A percentile compares a stretch with the other conserved stretches of the same genome.
Evolutionary conservation across 345 rosid genomes (phyloP).

Genomic region (Cochlearia excelsa): DNA sequence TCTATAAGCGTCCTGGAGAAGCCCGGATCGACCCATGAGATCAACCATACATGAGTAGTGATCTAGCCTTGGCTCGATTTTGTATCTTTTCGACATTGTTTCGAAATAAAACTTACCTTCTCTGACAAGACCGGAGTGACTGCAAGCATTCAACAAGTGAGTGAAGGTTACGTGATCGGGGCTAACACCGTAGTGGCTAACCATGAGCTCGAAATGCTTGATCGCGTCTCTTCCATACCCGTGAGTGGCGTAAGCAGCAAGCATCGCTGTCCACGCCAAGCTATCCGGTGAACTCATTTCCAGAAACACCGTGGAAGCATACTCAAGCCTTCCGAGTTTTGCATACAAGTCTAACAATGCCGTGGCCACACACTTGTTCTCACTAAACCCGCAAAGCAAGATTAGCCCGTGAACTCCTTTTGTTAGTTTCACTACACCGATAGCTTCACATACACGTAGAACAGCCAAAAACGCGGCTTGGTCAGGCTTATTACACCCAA

Average conservation of each 20-base stretch:
- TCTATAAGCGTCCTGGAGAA: constrained; percentile 48
- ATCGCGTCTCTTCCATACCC: constrained; percentile 63
- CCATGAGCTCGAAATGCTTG: constrained; percentile 53
- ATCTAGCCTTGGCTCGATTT: constrained; percentile 51
- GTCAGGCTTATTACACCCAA: constrained; percentile 41
- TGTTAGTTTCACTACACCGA: constrained; percentile 48
- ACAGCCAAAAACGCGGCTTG: constrained; percentile 51
- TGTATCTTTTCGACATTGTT: constrained; percentile 44
- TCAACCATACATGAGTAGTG: constrained; percentile 80
- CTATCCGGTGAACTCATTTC: constrained; percentile 53
- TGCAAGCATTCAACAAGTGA: constrained; percentile 71
- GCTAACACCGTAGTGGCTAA: constrained; percentile 34
- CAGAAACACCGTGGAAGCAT: constrained; percentile 39
- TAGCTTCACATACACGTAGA: constrained; percentile 52
- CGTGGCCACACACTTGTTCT: constrained; percentile 39
- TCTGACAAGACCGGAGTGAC: constrained; percentile 61
- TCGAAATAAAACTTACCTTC: constrained; percentile 59
- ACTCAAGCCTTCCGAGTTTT: constrained; percentile 53
- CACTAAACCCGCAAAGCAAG: constrained; percentile 36
- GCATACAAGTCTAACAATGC: constrained; percentile 53
- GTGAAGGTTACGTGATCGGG: constrained; percentile 82
- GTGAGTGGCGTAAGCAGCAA: constrained; percentile 62
- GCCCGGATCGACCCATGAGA: constrained; percentile 68
- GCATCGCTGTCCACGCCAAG: constrained; percentile 82
- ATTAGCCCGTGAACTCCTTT: constrained; percentile 51